Conservation (phyloP, 106 monocot species). For the Acanthochlamys bracteata region DNA sequence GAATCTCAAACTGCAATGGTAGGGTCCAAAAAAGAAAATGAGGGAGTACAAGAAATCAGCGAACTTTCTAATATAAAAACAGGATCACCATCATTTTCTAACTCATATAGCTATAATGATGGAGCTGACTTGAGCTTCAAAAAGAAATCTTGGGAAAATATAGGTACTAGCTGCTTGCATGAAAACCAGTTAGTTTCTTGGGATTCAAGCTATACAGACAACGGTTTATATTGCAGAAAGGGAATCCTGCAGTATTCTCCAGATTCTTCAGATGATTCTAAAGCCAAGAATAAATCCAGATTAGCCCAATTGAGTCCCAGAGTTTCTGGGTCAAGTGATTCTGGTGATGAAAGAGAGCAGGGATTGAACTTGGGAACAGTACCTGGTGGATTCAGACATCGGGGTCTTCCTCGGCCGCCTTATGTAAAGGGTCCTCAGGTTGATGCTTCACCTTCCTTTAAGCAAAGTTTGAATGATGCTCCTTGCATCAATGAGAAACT, state of each 20-base stretch:
- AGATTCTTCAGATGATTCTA: slow-evolving; percentile 1
- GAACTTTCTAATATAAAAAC: not conserved
- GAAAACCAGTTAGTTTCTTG: slow-evolving; percentile 2
- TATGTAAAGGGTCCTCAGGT: slow-evolving; percentile 19
- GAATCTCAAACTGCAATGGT: not conserved
- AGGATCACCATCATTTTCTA: not conserved
- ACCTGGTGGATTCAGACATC: slow-evolving; percentile 57
- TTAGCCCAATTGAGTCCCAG: not conserved
- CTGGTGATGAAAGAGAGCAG: slow-evolving; percentile 3
- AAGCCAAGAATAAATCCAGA: slow-evolving; percentile 2
- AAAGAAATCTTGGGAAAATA: slow-evolving; percentile 4
- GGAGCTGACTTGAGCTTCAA: slow-evolving; percentile 1
- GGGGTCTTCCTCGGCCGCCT: slow-evolving; percentile 24
- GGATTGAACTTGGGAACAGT: slow-evolving; percentile 40
- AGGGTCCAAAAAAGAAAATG: not conserved
- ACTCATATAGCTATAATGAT: not conserved
- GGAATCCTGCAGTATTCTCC: slow-evolving; percentile 9
- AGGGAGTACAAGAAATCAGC: slow-evolving; percentile 6
- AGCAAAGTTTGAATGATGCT: slow-evolving; percentile 2
- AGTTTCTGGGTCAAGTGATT: slow-evolving; percentile 11
- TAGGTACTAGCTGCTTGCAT: not conserved
- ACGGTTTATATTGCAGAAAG: not conserved
- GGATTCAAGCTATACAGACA: not conserved
- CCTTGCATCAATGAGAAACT: slow-evolving; percentile 8
- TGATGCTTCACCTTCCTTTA: slow-evolving; percentile 13